Percentiles rank a stretch among this genome's conserved stretches.
These are phyloP conservation scores for Acacia crassicarpa DNA, from an alignment of 306 rosid genomes.

Conservation along the genomic window DNA sequence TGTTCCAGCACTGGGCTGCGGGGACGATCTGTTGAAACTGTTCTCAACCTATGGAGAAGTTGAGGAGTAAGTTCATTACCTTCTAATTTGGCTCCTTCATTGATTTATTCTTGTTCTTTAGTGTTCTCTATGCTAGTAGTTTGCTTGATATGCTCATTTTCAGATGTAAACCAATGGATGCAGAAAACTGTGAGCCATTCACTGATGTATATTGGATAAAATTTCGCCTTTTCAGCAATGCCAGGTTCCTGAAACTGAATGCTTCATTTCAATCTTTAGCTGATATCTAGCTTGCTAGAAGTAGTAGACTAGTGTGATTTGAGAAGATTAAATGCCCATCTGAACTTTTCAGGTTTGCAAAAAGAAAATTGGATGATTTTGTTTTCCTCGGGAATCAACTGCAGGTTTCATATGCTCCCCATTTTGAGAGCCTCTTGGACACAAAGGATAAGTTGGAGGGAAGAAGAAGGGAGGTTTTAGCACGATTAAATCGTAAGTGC, in stretches of 20 bases:
- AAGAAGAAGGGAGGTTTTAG: conserved; percentile 77
- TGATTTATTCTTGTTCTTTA: neutral
- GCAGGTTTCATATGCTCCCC: conserved; percentile 76
- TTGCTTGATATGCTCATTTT: conserved; percentile 18
- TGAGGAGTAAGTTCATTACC: conserved; percentile 57
- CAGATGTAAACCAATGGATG: conserved; percentile 94
- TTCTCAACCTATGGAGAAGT: conserved; percentile 79
- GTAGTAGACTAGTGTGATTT: neutral
- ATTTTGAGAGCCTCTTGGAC: conserved; percentile 68
- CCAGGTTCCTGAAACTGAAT: conserved; percentile 52
- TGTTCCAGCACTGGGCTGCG: conserved; percentile 87
- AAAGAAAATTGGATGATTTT: conserved; percentile 75
- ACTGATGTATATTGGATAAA: conserved; percentile 91
- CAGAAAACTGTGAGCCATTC: conserved; percentile 77
- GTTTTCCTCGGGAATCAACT: conserved; percentile 83
- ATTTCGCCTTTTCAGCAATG: conserved; percentile 69
- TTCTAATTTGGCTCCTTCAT: neutral
- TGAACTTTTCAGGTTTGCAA: conserved; percentile 70
- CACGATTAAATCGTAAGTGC: conserved; percentile 58
- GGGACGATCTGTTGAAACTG: conserved; percentile 64
- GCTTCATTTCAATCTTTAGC: neutral
- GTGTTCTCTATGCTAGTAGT: neutral
- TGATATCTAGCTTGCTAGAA: neutral
- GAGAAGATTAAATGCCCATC: conserved; percentile 19
- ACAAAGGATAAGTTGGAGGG: conserved; percentile 81